phyloP scores from a whole-genome alignment of 768 basidiomycete genomes.

The Fomitopsis pulvina region DNA sequence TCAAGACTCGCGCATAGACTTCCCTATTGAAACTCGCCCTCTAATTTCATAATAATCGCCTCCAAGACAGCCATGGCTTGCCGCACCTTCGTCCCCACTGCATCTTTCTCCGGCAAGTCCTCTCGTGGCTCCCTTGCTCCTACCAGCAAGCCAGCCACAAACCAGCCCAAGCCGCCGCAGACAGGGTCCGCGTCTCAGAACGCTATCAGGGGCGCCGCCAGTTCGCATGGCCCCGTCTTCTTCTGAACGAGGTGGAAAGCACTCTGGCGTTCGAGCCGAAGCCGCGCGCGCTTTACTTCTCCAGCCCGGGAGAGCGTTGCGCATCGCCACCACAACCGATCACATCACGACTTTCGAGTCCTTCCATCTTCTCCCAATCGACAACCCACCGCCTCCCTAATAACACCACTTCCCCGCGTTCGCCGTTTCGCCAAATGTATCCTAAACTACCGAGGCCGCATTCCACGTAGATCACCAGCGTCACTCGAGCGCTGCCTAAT shows the following conservation, averaged over 20 bases:
- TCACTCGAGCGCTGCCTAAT: too few relatives aligned
- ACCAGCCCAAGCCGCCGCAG: slow-evolving; percentile 11
- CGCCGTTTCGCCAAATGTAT: too few relatives aligned
- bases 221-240: slow-evolving; percentile 18
- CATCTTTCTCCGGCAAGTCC: slow-evolving; percentile 4
- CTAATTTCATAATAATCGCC: background rate
- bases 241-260: slow-evolving; percentile 10
- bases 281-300: background rate
- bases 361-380: too few relatives aligned
- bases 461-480: too few relatives aligned
- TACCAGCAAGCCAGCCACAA: slow-evolving; percentile 8
- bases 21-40: background rate
- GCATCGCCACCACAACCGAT: too few relatives aligned
- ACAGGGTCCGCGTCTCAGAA: slow-evolving; percentile 13
- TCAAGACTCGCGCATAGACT: background rate
- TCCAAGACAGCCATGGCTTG: background rate
- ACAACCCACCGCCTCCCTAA: too few relatives aligned
- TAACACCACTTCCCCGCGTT: too few relatives aligned
- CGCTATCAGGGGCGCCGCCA: slow-evolving; percentile 17
- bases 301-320: too few relatives aligned
- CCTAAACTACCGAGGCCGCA: too few relatives aligned
- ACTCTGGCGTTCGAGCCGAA: background rate
- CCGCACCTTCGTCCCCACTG: background rate
- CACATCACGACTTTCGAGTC: too few relatives aligned
- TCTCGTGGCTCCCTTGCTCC: background rate